phyloP scores from a whole-genome alignment of 495 filamentous ascomycete species.

The Hypoxylon lenormandii region DNA sequence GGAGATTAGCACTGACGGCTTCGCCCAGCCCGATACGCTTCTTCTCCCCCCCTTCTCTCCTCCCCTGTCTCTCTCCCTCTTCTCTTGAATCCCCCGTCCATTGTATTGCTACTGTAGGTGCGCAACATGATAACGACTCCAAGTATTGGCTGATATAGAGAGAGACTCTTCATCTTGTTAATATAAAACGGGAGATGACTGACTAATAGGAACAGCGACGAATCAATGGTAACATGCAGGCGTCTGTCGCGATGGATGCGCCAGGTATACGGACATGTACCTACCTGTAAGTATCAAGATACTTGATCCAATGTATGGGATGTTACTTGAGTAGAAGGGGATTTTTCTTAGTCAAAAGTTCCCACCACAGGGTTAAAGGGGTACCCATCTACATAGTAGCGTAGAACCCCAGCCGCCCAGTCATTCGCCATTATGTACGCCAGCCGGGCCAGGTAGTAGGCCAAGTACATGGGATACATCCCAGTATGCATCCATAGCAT shows the following conservation, averaged over 20 bases:
- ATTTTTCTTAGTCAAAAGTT: conserved; percentile 44
- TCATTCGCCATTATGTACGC: conserved; percentile 1
- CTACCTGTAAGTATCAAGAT: no score
- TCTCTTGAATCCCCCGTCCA: conserved; percentile 6
- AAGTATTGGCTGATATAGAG: no score
- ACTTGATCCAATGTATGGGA: conserved; percentile 12
- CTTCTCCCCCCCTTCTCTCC: not conserved
- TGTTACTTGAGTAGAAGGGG: no score
- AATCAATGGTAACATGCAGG: not conserved
- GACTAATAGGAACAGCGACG: not conserved
- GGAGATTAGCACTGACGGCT: conserved; percentile 15
- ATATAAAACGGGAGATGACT: not conserved
- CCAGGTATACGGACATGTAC: not conserved
- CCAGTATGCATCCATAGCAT: no score
- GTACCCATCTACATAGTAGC: conserved; percentile 25
- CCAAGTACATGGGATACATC: no score
- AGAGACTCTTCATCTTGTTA: not conserved
- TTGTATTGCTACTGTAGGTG: conserved; percentile 10
- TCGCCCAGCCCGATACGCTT: conserved; percentile 37
- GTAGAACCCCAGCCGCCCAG: conserved; percentile 32
- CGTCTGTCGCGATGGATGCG: not conserved
- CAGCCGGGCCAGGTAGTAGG: no score
- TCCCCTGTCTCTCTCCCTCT: not conserved
- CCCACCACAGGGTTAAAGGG: conserved; percentile 38
- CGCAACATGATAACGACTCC: not conserved